These are phyloP conservation scores for Aureobasidium sp. DNA, from an alignment of 2,329 filamentous ascomycete genomes.

Conservation along the genomic window DNA sequence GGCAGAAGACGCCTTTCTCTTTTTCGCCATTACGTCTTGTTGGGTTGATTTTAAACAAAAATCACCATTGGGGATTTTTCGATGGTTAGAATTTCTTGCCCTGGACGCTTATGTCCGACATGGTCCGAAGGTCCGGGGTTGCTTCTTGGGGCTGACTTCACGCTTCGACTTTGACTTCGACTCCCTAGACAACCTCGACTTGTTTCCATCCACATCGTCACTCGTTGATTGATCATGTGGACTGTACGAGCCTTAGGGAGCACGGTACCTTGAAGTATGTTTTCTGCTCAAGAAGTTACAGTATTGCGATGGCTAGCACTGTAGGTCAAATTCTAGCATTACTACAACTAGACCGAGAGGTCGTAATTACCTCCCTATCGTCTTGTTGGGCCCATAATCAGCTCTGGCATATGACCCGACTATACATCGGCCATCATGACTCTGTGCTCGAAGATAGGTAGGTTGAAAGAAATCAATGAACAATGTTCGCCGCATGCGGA, in stretches of 20 bases:
- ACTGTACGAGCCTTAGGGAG: no score
- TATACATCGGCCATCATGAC: no score
- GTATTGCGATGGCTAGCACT: no score
- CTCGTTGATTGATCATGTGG: no score
- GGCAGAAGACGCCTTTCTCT: conserved; percentile 17
- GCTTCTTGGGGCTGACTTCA: not conserved
- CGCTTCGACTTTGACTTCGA: not conserved
- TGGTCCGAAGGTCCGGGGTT: not conserved
- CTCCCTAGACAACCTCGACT: not conserved
- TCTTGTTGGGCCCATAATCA: not conserved
- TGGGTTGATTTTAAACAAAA: not conserved
- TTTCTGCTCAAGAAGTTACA: not conserved
- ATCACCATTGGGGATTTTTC: not conserved
- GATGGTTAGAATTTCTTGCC: conserved; percentile 7
- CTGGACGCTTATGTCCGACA: not conserved
- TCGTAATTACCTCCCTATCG: not conserved
- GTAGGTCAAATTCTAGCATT: not conserved
- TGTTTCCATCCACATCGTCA: not conserved
- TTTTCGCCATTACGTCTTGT: conserved; percentile 18
- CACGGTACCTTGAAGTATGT: no score
- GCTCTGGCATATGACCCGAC: not conserved
- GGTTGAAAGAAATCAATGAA: not conserved
- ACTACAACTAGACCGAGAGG: not conserved
- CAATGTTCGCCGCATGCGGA: not conserved
- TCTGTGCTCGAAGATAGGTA: not conserved